Base-by-base conservation (phyloP, 192 early-diverging fungal genomes). In the Coemansia sp. region DNA sequence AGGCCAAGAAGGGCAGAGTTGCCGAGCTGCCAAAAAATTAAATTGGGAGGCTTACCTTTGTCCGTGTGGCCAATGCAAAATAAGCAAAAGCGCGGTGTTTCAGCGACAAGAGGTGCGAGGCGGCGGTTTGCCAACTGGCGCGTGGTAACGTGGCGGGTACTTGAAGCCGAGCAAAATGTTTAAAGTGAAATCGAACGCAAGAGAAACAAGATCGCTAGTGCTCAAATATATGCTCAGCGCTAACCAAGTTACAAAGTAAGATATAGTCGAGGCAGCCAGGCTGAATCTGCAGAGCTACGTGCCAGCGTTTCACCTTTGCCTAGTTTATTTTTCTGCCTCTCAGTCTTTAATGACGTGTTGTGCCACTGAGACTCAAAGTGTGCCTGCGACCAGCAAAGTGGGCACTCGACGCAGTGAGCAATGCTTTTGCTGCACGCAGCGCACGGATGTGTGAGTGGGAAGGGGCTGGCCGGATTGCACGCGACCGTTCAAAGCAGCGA, bases 61-160 rank as follows among this genome's bases (percentile, higher is more conserved):
- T 12, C 4, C 41, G 11, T 45, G 41, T 45, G 41, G 41, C 41
- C 41, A 15, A 45, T 45, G 41, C 41, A 45, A 45, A 45, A 12
- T 12, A 45, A 45, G 41, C 14, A 5, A n/a, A 45, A 45, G 41
- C 14, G 15, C 15, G 41, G 11, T 45, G 41, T 45, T 45, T 45
- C 41, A 45, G 15, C 9, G 15, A n/a, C 41, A 45, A 45, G 8
- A 45, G 14, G 48, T 7, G 48, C n/a, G 48, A 49, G 48, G 48
- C 48, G 48, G 48, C 19, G 48, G 48, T 49, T 45, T 49, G n/a
- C 48, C 48, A 49, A 49, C 48, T 49, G 19, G 48, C 48, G 48
- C 48, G 48, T 49, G 32, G 48, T 49, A 17, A 21, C 19, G 48
- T 49, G 48, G 48, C 48, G 15, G 48, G n/a, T n/a, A 49, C 8